phyloP scores from a whole-genome alignment of 441 rosid species.

The Corymbia calophylla region DNA sequence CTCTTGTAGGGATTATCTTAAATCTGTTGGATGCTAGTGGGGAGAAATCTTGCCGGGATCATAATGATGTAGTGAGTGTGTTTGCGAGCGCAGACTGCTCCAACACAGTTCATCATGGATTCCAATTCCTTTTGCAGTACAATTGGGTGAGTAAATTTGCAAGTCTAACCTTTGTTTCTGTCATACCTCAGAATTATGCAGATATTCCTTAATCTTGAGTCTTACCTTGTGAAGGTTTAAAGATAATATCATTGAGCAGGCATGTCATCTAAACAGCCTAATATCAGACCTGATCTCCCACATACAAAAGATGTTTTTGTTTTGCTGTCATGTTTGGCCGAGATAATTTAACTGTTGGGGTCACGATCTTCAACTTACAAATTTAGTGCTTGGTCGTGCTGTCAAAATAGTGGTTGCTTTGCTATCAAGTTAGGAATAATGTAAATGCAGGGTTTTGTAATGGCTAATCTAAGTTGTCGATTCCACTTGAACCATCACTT shows the following conservation, averaged over 20 bases:
- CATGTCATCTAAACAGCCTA: background rate
- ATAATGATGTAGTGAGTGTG: slow-evolving; percentile 60
- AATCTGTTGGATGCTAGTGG: slow-evolving; percentile 73
- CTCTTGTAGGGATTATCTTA: slow-evolving; percentile 83
- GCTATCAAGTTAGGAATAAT: background rate
- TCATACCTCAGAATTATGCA: background rate
- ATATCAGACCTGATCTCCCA: background rate
- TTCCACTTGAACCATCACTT: background rate
- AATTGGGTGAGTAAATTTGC: slow-evolving; percentile 64
- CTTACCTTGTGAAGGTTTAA: background rate
- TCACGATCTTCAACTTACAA: background rate
- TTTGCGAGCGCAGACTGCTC: slow-evolving; percentile 93
- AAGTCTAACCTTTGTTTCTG: background rate
- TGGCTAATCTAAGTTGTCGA: background rate
- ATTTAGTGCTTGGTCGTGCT: background rate
- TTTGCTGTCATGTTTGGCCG: background rate
- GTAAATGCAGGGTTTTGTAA: background rate
- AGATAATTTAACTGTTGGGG: background rate
- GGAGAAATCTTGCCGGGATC: slow-evolving; percentile 27
- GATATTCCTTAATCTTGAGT: background rate
- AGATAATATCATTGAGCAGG: background rate
- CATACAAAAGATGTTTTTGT: background rate
- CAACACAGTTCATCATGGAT: slow-evolving; percentile 61
- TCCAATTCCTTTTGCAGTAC: slow-evolving; percentile 74
- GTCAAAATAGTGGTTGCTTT: background rate